A percentile compares a stretch with the other conserved stretches of the same genome.
Evolutionary conservation across 306 rosid genomes (phyloP).

Genomic region (Inga leiocalycina): DNA sequence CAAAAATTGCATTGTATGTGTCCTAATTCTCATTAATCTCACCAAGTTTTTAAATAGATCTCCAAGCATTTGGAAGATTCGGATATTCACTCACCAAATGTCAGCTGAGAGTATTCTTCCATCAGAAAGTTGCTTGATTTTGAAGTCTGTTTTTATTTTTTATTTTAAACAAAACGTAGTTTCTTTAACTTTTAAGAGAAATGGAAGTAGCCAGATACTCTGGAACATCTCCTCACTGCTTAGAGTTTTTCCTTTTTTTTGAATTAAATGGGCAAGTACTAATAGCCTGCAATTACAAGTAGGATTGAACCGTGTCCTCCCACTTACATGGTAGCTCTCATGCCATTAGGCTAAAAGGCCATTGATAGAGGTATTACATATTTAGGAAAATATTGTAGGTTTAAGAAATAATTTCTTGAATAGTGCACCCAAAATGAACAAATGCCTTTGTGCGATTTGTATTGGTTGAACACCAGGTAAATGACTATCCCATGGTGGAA

Average conservation of each 20-base stretch:
- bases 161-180: no score
- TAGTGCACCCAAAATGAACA: background rate
- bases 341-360: no score
- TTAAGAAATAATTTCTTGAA: background rate
- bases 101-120: background rate
- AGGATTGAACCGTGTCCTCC: no score
- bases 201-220: background rate
- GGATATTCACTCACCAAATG: background rate
- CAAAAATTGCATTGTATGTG: background rate
- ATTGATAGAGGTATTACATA: background rate
- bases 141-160: background rate
- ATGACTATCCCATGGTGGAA: background rate
- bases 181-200: background rate
- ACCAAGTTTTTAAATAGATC: background rate
- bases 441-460: background rate
- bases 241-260: no score
- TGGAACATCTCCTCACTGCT: background rate
- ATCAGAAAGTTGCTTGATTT: background rate
- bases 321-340: no score
- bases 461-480: background rate
- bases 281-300: no score
- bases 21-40: background rate
- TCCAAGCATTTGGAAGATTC: no score
- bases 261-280: no score
- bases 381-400: background rate